Evolutionary conservation across 306 rosid species (phyloP).

Genomic region (Dalbergia oliveri): DNA sequence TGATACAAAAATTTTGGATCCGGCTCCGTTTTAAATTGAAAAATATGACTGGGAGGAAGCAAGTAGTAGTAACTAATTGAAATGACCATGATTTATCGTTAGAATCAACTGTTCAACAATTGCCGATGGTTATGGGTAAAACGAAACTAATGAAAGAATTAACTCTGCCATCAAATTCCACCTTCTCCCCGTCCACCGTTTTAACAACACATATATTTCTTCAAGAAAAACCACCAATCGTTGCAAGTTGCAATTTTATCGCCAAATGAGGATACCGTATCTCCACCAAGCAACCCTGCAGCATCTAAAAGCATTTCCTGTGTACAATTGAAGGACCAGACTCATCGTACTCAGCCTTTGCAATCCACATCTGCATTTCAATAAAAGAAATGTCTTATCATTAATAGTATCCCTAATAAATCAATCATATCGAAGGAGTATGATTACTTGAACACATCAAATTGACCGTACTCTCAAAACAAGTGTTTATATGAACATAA

Average conservation of each 20-base stretch:
- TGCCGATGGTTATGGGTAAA: slow-evolving; percentile 48
- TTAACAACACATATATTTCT: slow-evolving; percentile 48
- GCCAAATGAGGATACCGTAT: slow-evolving; percentile 38
- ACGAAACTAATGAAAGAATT: slow-evolving; percentile 60
- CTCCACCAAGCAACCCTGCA: slow-evolving; percentile 39
- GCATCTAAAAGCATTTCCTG: slow-evolving; percentile 86
- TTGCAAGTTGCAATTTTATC: slow-evolving; percentile 49
- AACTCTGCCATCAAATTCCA: slow-evolving; percentile 51
- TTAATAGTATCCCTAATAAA: slow-evolving; percentile 1
- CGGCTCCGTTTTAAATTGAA: neutral
- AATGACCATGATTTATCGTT: slow-evolving; percentile 45
- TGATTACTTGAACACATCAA: no score
- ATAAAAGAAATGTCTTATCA: slow-evolving; percentile 19
- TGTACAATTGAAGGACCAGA: slow-evolving; percentile 96
- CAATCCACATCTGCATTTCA: slow-evolving; percentile 90
- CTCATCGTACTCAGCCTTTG: slow-evolving; percentile 94
- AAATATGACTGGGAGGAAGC: neutral
- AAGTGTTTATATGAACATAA: no score
- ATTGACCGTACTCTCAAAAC: no score
- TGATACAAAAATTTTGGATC: neutral
- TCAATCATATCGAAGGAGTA: neutral
- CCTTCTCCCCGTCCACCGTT: slow-evolving; percentile 43
- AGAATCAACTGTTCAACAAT: slow-evolving; percentile 51
- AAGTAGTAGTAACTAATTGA: slow-evolving; percentile 28
- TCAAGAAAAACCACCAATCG: slow-evolving; percentile 36